Conservation (phyloP, 2,329 filamentous ascomycete species). For the Diaporthe citriasiana region DNA sequence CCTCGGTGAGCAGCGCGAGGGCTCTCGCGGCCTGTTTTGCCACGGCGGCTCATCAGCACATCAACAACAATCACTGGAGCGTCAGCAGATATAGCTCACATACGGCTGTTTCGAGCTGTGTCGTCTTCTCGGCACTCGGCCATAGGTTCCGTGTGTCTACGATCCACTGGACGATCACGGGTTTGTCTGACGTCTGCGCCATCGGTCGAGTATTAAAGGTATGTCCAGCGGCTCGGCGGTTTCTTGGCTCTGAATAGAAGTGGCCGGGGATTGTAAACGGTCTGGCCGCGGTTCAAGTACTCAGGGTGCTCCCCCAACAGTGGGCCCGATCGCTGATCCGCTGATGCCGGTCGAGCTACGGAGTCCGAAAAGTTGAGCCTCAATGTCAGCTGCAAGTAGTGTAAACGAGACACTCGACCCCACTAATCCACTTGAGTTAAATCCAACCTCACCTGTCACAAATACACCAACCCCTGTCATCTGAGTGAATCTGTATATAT, state of each 20-base stretch:
- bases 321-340: constrained; percentile 34
- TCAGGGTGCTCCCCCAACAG: constrained; percentile 17
- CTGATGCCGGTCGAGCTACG: constrained; percentile 33
- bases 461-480: neutral
- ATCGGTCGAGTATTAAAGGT: constrained; percentile 17
- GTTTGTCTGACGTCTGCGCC: constrained; percentile 44
- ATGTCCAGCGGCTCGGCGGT: constrained; percentile 37
- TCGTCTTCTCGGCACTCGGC: constrained; percentile 65
- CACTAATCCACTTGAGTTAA: constrained; percentile 35
- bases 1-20: constrained; percentile 64
- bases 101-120: constrained; percentile 62
- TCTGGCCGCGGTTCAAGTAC: constrained; percentile 6
- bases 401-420: constrained; percentile 19
- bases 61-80: neutral
- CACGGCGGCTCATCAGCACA: neutral
- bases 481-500: neutral
- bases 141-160: constrained; percentile 73
- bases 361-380: constrained; percentile 40
- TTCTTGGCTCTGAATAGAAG: constrained; percentile 9
- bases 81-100: constrained; percentile 43
- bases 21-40: constrained; percentile 64
- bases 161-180: constrained; percentile 70
- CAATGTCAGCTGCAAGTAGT: constrained; percentile 31
- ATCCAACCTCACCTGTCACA: constrained; percentile 32
- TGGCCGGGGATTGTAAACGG: neutral